Conservation (phyloP, 1,284 basidiomycete species). For the Cutaneotrichosporon mucoides region DNA sequence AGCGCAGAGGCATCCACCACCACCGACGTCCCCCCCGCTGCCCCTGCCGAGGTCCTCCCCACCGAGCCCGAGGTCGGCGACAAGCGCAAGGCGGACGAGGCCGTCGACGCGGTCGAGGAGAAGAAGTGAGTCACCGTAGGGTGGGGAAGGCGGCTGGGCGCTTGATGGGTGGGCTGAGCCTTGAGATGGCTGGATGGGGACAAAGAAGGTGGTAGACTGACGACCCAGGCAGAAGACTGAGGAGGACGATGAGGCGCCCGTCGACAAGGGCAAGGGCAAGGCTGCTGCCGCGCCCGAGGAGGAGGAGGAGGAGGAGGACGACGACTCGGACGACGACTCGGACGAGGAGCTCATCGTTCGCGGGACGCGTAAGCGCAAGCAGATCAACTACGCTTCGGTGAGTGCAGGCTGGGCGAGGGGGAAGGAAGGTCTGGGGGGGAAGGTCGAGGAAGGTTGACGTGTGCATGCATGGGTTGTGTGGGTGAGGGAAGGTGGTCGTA, state of each 20-base stretch:
- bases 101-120: conserved; percentile 12
- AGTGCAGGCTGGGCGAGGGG: conserved; percentile 6
- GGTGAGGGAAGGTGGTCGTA: neutral
- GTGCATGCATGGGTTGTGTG: neutral
- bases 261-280: conserved; percentile 33
- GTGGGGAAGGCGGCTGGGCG: neutral
- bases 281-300: conserved; percentile 17
- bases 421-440: neutral
- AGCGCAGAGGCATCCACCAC: conserved; percentile 13
- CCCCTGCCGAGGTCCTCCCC: neutral
- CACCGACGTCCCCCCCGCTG: neutral
- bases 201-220: neutral
- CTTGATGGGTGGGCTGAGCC: too few relatives aligned
- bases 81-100: conserved; percentile 34
- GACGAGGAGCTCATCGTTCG: conserved; percentile 29
- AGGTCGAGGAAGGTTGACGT: neutral
- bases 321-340: conserved; percentile 29
- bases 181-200: too few relatives aligned
- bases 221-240: conserved; percentile 27
- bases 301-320: conserved; percentile 20
- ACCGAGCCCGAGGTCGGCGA: conserved; percentile 20
- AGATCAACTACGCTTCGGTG: conserved; percentile 37
- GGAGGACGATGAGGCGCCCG: conserved; percentile 1
- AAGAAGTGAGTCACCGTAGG: conserved; percentile 30
- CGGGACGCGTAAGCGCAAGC: conserved; percentile 28